A percentile compares a stretch with the other conserved stretches of the same genome.
These are phyloP conservation scores for Singerocomus rubriflavus DNA, from an alignment of 1,284 basidiomycete species.

Conservation along the genomic window DNA sequence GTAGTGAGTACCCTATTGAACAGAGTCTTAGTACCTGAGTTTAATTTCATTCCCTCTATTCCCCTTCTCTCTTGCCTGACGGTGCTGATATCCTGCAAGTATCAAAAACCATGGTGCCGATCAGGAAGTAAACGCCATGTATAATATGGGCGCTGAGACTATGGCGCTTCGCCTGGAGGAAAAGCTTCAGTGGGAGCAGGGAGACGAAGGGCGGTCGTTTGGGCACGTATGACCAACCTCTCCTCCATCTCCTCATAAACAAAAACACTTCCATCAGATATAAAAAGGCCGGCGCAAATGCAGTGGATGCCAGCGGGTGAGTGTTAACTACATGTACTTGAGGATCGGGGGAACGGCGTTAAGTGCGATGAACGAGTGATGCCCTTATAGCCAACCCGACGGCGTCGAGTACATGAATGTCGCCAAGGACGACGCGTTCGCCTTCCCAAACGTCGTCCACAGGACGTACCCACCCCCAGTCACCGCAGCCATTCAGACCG, in stretches of 20 bases:
- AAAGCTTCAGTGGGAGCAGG: conserved; percentile 64
- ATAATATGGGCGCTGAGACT: conserved; percentile 54
- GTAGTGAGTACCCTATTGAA: conserved; percentile 41
- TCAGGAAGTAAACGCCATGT: conserved; percentile 54
- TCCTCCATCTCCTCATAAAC: too few relatives aligned
- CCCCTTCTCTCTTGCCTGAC: neutral
- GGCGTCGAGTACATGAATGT: conserved; percentile 66
- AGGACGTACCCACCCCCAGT: conserved; percentile 56
- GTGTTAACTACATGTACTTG: neutral
- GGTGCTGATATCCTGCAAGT: conserved; percentile 30
- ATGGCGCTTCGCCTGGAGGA: conserved; percentile 59
- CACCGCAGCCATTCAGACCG: conserved; percentile 47
- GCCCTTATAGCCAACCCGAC: conserved; percentile 35
- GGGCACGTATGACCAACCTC: conserved; percentile 38
- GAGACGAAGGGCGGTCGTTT: conserved; percentile 58
- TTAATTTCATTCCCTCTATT: too few relatives aligned
- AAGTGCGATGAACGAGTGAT: too few relatives aligned
- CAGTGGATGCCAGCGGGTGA: conserved; percentile 58
- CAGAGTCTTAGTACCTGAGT: too few relatives aligned
- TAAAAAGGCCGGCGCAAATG: conserved; percentile 60
- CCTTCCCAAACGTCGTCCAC: conserved; percentile 49
- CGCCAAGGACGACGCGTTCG: conserved; percentile 61
- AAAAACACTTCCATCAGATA: conserved; percentile 42
- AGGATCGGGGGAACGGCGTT: too few relatives aligned
- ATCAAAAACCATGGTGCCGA: conserved; percentile 62